Conservation (phyloP, 129 eudicot species). For the Flaveria trinervia region DNA sequence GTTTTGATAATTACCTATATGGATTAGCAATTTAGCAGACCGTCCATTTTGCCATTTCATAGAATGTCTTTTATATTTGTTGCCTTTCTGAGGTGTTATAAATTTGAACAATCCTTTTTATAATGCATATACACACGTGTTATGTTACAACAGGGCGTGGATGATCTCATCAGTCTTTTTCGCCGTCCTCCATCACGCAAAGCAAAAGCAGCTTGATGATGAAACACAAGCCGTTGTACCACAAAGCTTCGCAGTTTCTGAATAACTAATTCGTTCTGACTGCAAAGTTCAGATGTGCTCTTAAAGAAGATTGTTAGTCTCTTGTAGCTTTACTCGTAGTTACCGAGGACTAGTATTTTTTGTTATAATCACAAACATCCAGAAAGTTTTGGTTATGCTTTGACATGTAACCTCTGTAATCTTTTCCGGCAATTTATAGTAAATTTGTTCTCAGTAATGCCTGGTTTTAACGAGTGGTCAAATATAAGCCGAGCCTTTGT, state of each 20-base stretch:
- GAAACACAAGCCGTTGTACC: slow-evolving; percentile 14
- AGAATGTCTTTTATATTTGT: slow-evolving; percentile 1
- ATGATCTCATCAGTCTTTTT: slow-evolving; percentile 90
- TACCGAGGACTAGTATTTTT: slow-evolving; percentile 11
- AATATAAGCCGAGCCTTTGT: too few species aligned
- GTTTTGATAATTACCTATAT: not conserved
- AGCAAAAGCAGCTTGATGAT: slow-evolving; percentile 63
- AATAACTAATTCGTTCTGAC: slow-evolving; percentile 22
- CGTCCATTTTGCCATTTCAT: not conserved
- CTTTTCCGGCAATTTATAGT: slow-evolving; percentile 14
- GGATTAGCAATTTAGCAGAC: not conserved
- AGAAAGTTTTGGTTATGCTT: slow-evolving; percentile 30
- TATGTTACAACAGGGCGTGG: slow-evolving; percentile 74
- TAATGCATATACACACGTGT: not conserved
- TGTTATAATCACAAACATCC: slow-evolving; percentile 19
- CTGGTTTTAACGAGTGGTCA: not conserved
- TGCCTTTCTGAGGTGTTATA: not conserved
- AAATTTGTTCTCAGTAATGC: slow-evolving; percentile 4
- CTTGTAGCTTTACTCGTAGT: slow-evolving; percentile 27
- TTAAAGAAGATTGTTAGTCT: slow-evolving; percentile 10
- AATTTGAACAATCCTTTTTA: not conserved
- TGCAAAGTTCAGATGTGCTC: slow-evolving; percentile 35
- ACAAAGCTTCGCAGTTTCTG: slow-evolving; percentile 23
- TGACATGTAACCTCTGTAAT: slow-evolving; percentile 26
- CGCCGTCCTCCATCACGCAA: slow-evolving; percentile 96